These are phyloP conservation scores for Fulvia fulva DNA, from an alignment of 2,329 filamentous ascomycete species.

Conservation along the genomic window DNA sequence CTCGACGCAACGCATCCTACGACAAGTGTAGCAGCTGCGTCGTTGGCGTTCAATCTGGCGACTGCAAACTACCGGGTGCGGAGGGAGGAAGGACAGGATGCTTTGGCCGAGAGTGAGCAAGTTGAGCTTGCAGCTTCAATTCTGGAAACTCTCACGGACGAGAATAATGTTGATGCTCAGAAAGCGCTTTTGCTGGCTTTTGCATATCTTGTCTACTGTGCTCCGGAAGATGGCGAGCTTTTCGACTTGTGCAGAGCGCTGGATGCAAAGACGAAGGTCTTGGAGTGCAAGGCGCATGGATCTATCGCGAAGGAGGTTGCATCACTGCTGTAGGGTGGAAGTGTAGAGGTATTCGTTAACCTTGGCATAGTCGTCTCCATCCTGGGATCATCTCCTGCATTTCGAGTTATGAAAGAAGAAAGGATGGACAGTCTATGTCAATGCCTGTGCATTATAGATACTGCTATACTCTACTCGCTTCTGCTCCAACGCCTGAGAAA, in stretches of 20 bases:
- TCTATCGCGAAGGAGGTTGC: slow-evolving; percentile 32
- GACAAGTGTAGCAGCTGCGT: slow-evolving; percentile 75
- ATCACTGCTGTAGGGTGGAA: slow-evolving; percentile 20
- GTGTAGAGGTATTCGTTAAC: not conserved
- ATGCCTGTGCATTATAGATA: not conserved
- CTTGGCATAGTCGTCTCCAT: not conserved
- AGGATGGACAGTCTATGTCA: not conserved
- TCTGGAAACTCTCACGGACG: slow-evolving; percentile 64
- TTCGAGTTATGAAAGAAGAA: not conserved
- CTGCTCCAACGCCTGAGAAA: not conserved
- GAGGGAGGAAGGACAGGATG: slow-evolving; percentile 53
- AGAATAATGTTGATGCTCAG: slow-evolving; percentile 59
- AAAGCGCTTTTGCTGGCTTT: slow-evolving; percentile 73
- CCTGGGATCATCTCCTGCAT: not conserved
- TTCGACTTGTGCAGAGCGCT: slow-evolving; percentile 73
- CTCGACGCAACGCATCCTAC: slow-evolving; percentile 71
- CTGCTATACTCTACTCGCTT: not conserved
- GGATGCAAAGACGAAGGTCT: slow-evolving; percentile 65
- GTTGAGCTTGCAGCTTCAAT: slow-evolving; percentile 78
- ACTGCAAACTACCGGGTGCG: slow-evolving; percentile 65
- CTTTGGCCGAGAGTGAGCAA: slow-evolving; percentile 65
- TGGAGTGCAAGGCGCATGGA: slow-evolving; percentile 34
- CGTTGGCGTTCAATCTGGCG: slow-evolving; percentile 78
- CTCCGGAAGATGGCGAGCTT: slow-evolving; percentile 68
- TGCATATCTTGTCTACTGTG: slow-evolving; percentile 70